Percentiles rank a stretch among this genome's conserved stretches.
Evolutionary conservation across 257 asterid genomes (phyloP).

Genomic region (Ilex aquifolium): DNA sequence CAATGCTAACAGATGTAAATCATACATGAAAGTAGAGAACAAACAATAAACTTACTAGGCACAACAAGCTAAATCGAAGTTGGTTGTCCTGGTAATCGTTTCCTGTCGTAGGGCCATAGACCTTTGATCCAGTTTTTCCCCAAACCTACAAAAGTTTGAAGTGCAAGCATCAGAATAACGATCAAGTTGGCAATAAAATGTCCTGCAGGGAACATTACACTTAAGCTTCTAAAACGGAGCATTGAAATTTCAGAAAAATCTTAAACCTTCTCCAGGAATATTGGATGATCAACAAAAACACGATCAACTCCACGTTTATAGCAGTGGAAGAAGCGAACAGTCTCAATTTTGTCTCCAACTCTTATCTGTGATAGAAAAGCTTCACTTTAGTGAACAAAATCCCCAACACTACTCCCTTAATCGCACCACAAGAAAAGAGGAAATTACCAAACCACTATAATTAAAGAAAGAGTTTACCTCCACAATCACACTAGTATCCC

Average conservation of each 20-base stretch:
- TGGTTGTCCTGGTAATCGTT: conserved; percentile 76
- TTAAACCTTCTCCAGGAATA: conserved; percentile 81
- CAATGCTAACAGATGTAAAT: no score
- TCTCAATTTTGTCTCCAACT: conserved; percentile 63
- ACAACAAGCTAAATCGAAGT: conserved; percentile 75
- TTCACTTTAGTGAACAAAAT: neutral
- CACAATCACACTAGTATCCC: conserved; percentile 74
- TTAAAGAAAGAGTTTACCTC: conserved; percentile 38
- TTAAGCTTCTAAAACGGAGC: neutral
- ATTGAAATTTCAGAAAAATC: neutral
- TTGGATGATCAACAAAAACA: conserved; percentile 85
- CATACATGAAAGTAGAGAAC: neutral
- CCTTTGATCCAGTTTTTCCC: conserved; percentile 80
- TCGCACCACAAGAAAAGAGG: no score
- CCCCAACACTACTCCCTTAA: neutral
- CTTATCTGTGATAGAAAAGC: conserved; percentile 34
- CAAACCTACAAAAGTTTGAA: conserved; percentile 43
- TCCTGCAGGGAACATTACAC: neutral
- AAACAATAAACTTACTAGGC: conserved; percentile 48
- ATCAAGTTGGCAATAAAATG: neutral
- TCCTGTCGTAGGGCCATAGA: conserved; percentile 87
- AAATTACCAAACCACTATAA: conserved; percentile 1
- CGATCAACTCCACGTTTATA: conserved; percentile 97
- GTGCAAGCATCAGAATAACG: conserved; percentile 7
- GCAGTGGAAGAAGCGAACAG: conserved; percentile 80